A percentile compares a stretch with the other conserved stretches of the same genome.
Evolutionary conservation across 2,329 filamentous ascomycete genomes (phyloP).

Genomic region (Pseudogymnoascus sp.): DNA sequence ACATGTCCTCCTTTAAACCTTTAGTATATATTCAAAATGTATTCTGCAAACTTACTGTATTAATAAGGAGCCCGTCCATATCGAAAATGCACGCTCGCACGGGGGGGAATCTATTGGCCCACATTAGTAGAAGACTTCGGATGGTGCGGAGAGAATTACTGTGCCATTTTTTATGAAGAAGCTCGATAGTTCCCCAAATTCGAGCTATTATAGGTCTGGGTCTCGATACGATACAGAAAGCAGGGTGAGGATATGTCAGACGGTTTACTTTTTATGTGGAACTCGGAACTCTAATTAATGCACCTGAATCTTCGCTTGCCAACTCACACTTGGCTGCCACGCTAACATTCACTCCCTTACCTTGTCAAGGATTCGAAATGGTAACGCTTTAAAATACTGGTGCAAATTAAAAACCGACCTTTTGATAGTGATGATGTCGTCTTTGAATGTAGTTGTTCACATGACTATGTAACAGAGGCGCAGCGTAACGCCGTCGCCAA

Average conservation of each 20-base stretch:
- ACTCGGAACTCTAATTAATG: background rate
- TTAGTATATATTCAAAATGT: background rate
- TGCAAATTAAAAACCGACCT: background rate
- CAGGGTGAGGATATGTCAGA: background rate
- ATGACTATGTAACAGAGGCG: background rate
- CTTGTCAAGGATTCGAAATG: too few species aligned
- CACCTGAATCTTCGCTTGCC: background rate
- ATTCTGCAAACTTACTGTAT: slow-evolving; percentile 47
- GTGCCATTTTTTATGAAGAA: background rate
- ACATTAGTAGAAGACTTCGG: slow-evolving; percentile 40
- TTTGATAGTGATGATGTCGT: background rate
- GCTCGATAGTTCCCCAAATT: background rate
- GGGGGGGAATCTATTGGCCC: slow-evolving; percentile 55
- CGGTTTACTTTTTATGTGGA: background rate
- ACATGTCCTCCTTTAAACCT: slow-evolving; percentile 60
- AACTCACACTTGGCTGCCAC: background rate
- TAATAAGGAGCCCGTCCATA: slow-evolving; percentile 94
- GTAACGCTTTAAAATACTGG: too few species aligned
- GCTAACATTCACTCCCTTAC: background rate
- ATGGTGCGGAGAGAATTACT: background rate
- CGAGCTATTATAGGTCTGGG: background rate
- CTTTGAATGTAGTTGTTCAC: background rate
- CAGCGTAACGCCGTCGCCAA: background rate
- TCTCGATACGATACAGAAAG: background rate
- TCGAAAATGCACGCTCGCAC: slow-evolving; percentile 93